Evolutionary conservation across 345 rosid genomes (phyloP), one percentile per base, ranked within the genome.

Genomic region (Camelina laxa): DNA sequence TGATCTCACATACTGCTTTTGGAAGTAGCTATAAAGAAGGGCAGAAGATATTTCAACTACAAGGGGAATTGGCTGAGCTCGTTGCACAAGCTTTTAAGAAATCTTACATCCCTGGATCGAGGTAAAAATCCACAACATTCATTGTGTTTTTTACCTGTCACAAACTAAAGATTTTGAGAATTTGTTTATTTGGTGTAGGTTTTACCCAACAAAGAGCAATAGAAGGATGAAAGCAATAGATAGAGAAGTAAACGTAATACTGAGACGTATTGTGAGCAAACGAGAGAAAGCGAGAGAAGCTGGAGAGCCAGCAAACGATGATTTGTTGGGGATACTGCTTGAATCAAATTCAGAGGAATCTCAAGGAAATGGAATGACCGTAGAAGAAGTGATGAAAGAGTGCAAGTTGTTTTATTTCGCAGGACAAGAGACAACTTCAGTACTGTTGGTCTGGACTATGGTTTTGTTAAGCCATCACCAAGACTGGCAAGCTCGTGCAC

Each of bases 311-410:
- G 54, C 31, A 0, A 80, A 55, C 2, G 54, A 82, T 58, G 86
- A 87, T 69, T 71, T 87, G 47, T 38, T 87, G 66, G 88, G 86
- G 30, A 15, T 84, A 66, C 57, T 87, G 35, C 70, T 84, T 47
- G 83, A 78, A 50, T 82, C 88, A 2, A 86, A 76, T 67, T 50
- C 68, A 15, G 61, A 19, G 48, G 83, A 84, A 66, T 78, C 82
- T 42, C 79, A 76, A 42, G 81, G 81, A 27, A 48, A 68, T 21
- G 82, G 85, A 54, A 73, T 87, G 80, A 84, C 79, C n/a, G 72
- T 60, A 15, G 71, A 80, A 33, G 82, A 80, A 6, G 80, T 80
- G 49, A 80, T 80, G 60, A 48, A 65, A 30, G 83, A 80, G 57
- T 80, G 83, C 48, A 75, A 80, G 70, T 35, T 80, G 41, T 80